Conservation (phyloP, 345 rosid genomes). For the Bruguiera sexangula region DNA sequence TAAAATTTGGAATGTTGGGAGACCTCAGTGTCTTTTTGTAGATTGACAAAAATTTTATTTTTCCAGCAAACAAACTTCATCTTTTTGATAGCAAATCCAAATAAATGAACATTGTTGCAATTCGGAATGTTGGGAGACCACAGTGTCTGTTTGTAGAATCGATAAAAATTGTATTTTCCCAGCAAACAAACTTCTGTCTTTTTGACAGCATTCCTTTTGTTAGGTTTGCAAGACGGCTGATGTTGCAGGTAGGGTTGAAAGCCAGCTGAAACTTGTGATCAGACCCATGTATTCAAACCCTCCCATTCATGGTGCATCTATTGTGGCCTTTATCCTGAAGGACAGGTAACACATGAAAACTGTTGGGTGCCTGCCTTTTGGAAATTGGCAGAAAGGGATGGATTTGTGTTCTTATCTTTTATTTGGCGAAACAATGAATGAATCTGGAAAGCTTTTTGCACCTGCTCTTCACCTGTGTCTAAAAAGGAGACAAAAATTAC, state of each 20-base stretch:
- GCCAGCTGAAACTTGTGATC: conserved; percentile 55
- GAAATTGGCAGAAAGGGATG: not conserved
- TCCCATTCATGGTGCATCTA: conserved; percentile 54
- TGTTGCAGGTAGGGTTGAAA: conserved; percentile 43
- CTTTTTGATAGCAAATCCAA: too few relatives aligned
- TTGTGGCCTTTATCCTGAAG: conserved; percentile 43
- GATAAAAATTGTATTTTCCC: not conserved
- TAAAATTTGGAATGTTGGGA: not conserved
- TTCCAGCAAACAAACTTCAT: not conserved
- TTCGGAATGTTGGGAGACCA: not conserved
- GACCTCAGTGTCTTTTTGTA: not conserved
- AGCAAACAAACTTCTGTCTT: not conserved
- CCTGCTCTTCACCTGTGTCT: not conserved
- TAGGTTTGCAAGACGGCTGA: conserved; percentile 48
- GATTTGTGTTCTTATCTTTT: not conserved
- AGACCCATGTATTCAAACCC: conserved; percentile 59
- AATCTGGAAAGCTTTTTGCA: not conserved
- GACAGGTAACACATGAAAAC: conserved; percentile 31
- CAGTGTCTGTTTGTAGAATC: not conserved
- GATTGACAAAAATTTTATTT: not conserved
- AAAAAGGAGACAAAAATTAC: not conserved
- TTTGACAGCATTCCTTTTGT: not conserved
- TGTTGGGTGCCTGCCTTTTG: not conserved
- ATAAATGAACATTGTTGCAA: too few relatives aligned
- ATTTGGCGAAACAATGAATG: not conserved